phyloP scores from a whole-genome alignment of 331 rosid species.

The Arachis monticola region DNA sequence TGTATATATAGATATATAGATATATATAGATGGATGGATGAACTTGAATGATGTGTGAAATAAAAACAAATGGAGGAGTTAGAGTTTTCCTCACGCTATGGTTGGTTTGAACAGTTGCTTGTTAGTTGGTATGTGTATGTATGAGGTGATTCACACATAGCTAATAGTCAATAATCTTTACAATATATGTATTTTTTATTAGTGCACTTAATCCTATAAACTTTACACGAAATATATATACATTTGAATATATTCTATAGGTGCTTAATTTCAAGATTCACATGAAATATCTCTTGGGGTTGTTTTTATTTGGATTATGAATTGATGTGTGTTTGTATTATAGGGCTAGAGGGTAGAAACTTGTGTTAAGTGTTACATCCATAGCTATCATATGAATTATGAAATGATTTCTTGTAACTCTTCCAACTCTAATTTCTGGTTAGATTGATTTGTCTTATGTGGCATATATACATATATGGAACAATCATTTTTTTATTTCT shows the following conservation, averaged over 20 bases:
- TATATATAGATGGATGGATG: slow-evolving; percentile 16
- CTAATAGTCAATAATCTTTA: slow-evolving; percentile 12
- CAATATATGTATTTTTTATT: slow-evolving; percentile 8
- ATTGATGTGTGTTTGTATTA: neutral
- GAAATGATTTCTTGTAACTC: slow-evolving; percentile 24
- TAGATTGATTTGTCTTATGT: slow-evolving; percentile 10
- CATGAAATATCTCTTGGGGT: slow-evolving; percentile 8
- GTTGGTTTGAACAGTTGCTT: slow-evolving; percentile 27
- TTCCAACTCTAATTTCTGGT: neutral
- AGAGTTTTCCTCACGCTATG: slow-evolving; percentile 62
- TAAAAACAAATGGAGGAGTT: slow-evolving; percentile 22
- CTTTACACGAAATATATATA: neutral
- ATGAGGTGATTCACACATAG: slow-evolving; percentile 16
- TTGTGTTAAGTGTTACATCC: neutral
- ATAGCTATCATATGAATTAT: neutral
- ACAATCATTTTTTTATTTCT: neutral
- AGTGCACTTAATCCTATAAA: neutral
- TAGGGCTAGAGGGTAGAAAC: neutral
- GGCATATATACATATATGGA: neutral
- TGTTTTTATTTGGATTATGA: slow-evolving; percentile 17
- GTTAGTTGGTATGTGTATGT: slow-evolving; percentile 1
- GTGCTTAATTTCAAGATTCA: neutral
- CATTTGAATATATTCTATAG: neutral
- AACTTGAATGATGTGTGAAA: neutral
- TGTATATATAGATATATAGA: neutral